phyloP scores from a whole-genome alignment of 2,329 filamentous ascomycete genomes.

The Clonostachys rhizophaga region DNA sequence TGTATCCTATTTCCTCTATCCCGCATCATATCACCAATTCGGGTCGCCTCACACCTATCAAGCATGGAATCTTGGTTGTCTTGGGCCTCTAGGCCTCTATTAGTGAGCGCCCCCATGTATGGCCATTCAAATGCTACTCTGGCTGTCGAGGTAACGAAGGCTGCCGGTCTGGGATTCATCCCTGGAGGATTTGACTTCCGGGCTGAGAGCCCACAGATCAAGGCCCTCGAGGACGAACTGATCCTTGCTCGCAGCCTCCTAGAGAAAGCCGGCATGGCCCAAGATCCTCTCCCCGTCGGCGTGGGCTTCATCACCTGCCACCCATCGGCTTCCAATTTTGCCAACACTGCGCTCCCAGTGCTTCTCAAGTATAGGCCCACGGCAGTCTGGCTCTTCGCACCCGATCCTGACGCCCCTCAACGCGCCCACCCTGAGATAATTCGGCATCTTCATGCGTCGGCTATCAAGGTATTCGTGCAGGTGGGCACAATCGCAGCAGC shows the following conservation, averaged over 20 bases:
- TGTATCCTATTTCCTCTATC: too few species aligned
- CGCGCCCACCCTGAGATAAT: constrained; percentile 27
- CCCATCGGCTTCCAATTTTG: constrained; percentile 27
- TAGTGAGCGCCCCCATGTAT: constrained; percentile 23
- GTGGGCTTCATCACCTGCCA: constrained; percentile 51
- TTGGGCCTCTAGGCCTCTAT: too few species aligned
- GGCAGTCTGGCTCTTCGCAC: constrained; percentile 65
- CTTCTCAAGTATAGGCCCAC: constrained; percentile 48
- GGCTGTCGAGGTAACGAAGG: constrained; percentile 28
- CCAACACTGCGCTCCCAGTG: constrained; percentile 39
- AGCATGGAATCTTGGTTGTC: too few species aligned
- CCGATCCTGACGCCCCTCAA: constrained; percentile 33
- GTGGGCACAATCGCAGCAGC: constrained; percentile 56
- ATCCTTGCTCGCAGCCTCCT: constrained; percentile 18
- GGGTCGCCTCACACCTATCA: too few species aligned
- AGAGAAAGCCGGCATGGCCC: constrained; percentile 10
- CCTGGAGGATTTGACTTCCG: constrained; percentile 19
- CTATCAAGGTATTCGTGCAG: constrained; percentile 53
- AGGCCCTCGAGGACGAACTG: constrained; percentile 22
- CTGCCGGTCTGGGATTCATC: constrained; percentile 30
- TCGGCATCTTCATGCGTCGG: constrained; percentile 17
- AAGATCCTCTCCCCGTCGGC: constrained; percentile 52
- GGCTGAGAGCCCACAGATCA: constrained; percentile 19
- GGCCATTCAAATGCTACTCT: constrained; percentile 21
- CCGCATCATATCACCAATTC: too few species aligned